These are phyloP conservation scores for Rhizoclosmatium globosum DNA, from an alignment of 192 early-diverging fungal genomes.

Conservation along the genomic window DNA sequence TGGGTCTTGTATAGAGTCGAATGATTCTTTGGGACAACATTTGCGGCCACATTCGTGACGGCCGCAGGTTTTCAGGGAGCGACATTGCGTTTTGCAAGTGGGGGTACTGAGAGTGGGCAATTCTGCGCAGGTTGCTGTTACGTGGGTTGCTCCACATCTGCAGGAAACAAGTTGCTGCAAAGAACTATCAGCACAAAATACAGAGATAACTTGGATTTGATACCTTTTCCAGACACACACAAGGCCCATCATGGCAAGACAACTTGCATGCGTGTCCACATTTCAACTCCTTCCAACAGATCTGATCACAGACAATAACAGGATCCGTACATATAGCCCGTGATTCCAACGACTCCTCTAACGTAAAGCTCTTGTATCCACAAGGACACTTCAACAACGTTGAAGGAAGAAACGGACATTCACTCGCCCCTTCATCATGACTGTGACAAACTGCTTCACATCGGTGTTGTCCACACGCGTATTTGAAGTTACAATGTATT, in stretches of 20 bases:
- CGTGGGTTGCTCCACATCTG: background rate
- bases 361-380: background rate
- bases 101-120: background rate
- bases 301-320: constrained; percentile 13
- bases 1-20: background rate
- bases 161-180: background rate
- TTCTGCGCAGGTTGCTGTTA: background rate
- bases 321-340: constrained; percentile 5
- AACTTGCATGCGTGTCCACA: constrained; percentile 24
- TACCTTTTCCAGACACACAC: constrained; percentile 27
- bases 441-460: constrained; percentile 11
- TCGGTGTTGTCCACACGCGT: background rate
- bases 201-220: background rate
- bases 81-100: constrained; percentile 13
- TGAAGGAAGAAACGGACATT: constrained; percentile 12
- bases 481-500: background rate
- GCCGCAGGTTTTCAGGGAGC: background rate
- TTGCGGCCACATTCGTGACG: constrained; percentile 15
- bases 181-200: background rate
- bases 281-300: constrained; percentile 13
- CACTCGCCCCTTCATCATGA: background rate
- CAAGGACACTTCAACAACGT: constrained; percentile 13
- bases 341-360: constrained; percentile 1
- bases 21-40: constrained; percentile 9
- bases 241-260: constrained; percentile 24